Base-by-base conservation (phyloP, 352 stramenopile species). In the Pythium periplocum region DNA sequence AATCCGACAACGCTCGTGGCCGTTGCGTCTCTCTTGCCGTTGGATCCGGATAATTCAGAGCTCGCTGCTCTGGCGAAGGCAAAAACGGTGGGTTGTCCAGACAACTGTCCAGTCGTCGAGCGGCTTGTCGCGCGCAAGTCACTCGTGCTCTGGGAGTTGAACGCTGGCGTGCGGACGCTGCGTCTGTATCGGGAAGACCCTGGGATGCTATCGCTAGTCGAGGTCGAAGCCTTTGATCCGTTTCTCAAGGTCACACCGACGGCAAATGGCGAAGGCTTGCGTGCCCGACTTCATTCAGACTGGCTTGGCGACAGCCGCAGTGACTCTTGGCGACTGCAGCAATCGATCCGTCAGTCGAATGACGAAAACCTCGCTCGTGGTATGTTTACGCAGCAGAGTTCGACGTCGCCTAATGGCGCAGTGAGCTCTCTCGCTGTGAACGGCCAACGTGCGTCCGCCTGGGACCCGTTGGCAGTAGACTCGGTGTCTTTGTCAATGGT, bases 361-460 rank as follows among this genome's bases (percentile, higher is more conserved):
- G 64, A 83, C 9, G 78, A 86, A 46, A 92, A 92, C 43, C 34
- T 88, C 1, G 81, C 78, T 0, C 8, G 50, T 26, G 66, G 77
- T 0, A 88, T 92, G 78, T 54, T 52, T 1, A 86, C 78, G 5
- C 69, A 60, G 1, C 78, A 90, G 51, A 92, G 78, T 50, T 85
- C 66, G n/a, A 83, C 75, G 0, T 69, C 53, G 11, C 61, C 67
- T 2, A 56, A 53, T 3, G 37, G 64, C 40, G 75, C 78, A 2
- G 41, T 75, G 11, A 69, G 74, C 31, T 70, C 67, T 11, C 48
- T 89, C 4, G 75, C 75, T 26, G 75, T 86, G 2, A 74, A 89
- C 33, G 78, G 76, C 0, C 50, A 79, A 45, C 37, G 35, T 3
- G 55, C 56, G 12, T 60, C 43, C 6, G 6, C 3, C 4, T 89